These are phyloP conservation scores for Clathrus columnatus DNA, from an alignment of 768 basidiomycete genomes.

Conservation along the genomic window DNA sequence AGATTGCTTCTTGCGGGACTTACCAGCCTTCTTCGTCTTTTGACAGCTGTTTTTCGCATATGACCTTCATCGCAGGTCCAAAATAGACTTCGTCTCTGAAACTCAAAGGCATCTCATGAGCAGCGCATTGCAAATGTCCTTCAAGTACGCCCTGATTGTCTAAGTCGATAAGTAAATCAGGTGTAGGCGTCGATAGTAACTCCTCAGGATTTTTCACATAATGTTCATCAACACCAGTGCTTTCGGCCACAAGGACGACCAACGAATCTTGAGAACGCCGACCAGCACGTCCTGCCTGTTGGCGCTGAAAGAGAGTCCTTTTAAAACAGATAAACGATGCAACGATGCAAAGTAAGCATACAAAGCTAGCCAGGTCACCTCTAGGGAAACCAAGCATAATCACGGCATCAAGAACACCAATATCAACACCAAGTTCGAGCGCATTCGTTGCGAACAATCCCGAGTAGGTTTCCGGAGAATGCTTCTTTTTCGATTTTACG, in stretches of 20 bases:
- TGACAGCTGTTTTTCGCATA: constrained; percentile 53
- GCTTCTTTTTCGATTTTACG: constrained; percentile 80
- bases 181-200: constrained; percentile 52
- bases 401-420: constrained; percentile 81
- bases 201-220: constrained; percentile 63
- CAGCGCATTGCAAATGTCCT: constrained; percentile 84
- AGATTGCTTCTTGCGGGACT: constrained; percentile 15
- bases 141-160: constrained; percentile 70
- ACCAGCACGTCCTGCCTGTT: constrained; percentile 85
- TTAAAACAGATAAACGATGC: background rate
- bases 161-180: constrained; percentile 62
- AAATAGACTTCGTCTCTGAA: constrained; percentile 63
- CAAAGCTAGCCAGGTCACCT: constrained; percentile 65
- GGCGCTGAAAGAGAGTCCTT: constrained; percentile 55
- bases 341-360: constrained; percentile 26
- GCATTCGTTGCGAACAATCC: constrained; percentile 88
- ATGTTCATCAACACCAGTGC: constrained; percentile 59
- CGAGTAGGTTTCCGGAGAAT: constrained; percentile 74
- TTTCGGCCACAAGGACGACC: constrained; percentile 62
- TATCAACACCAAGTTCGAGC: constrained; percentile 86
- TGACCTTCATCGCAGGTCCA: constrained; percentile 44
- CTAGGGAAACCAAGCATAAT: constrained; percentile 83
- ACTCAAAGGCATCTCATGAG: constrained; percentile 73
- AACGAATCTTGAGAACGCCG: constrained; percentile 74
- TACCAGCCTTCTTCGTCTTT: constrained; percentile 79